Conservation (phyloP, 495 filamentous ascomycete genomes). For the Polyplosphaeria fusca region DNA sequence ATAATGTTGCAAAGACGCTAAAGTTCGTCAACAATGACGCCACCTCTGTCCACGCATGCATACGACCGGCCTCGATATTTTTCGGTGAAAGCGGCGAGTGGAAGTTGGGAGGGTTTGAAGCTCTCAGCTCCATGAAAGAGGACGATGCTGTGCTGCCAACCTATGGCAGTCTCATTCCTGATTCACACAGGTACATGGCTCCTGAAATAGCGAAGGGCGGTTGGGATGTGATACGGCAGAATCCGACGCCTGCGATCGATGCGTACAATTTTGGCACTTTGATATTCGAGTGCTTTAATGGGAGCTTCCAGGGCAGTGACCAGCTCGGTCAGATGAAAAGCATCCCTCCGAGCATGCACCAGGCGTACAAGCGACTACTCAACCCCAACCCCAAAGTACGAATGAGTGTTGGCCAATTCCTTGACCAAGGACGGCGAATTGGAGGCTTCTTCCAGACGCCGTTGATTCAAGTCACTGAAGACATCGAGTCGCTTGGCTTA, state of each 20-base stretch:
- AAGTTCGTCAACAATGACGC: slow-evolving; percentile 97
- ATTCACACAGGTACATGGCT: slow-evolving; percentile 73
- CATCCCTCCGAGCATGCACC: slow-evolving; percentile 81
- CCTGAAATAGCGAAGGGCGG: slow-evolving; percentile 83
- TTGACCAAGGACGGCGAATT: slow-evolving; percentile 79
- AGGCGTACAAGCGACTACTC: slow-evolving; percentile 81
- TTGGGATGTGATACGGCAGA: slow-evolving; percentile 83
- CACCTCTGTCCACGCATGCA: slow-evolving; percentile 79
- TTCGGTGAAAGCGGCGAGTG: slow-evolving; percentile 95
- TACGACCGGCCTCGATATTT: slow-evolving; percentile 81
- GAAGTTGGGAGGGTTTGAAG: slow-evolving; percentile 92
- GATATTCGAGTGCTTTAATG: slow-evolving; percentile 90
- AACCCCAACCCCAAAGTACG: slow-evolving; percentile 86
- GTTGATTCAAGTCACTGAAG: slow-evolving; percentile 84
- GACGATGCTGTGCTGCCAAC: slow-evolving; percentile 91
- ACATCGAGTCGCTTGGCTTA: slow-evolving; percentile 84
- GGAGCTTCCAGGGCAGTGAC: slow-evolving; percentile 64
- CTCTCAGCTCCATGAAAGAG: slow-evolving; percentile 91
- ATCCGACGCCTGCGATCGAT: slow-evolving; percentile 77
- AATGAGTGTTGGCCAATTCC: slow-evolving; percentile 77
- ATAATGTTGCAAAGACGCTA: slow-evolving; percentile 80
- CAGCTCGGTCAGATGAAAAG: slow-evolving; percentile 80
- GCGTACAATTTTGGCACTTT: slow-evolving; percentile 81
- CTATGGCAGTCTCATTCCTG: slow-evolving; percentile 81
- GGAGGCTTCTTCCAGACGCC: slow-evolving; percentile 91